Evolutionary conservation across 345 rosid genomes (phyloP), one percentile per base, ranked within the genome.

Genomic region (Aurinia saxatilis): DNA sequence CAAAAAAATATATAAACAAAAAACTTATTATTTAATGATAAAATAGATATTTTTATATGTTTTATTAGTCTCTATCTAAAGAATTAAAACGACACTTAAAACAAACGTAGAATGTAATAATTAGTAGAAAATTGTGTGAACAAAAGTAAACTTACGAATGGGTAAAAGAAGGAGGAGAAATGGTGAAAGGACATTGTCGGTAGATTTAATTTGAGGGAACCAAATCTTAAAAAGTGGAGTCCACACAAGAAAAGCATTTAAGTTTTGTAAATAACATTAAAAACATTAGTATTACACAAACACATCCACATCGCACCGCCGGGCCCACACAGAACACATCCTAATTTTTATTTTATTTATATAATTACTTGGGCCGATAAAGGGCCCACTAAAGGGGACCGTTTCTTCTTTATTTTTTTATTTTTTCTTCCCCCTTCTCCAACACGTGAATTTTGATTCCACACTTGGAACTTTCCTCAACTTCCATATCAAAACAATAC

Each of bases 361-460:
- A 21, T 44, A 49, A 58, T 31, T 40, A n/a, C 25, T 60, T 62
- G 52, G 68, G 64, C 68, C 63, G 44, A 38, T 36, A 10, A 0
- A 25, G 68, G 68, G 68, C 63, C 74, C 74, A 46, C 68, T 13
- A 0, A 34, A 8, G 62, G 67, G 73, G 73, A 68, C 67, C 67
- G 62, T 36, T 52, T 52, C 27, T 68, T 5, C 30, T 67, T 57
- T 67, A 57, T 4, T 27, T 27, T 27, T 27, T 27, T n/a, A n/a
- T n/a, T n/a, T n/a, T n/a, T n/a, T n/a, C n/a, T 50, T 67, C 45
- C 19, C 54, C 15, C 40, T 60, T 44, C 56, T n/a, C 39, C 62
- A 62, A 62, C 74, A 70, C 74, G 68, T 62, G 68, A 62, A 70
- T 48, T 62, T 54, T 54, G 64, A 63, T 54, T 70, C 68, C 68